Conservation (phyloP, 2,329 filamentous ascomycete species). For the Beauveria australis region DNA sequence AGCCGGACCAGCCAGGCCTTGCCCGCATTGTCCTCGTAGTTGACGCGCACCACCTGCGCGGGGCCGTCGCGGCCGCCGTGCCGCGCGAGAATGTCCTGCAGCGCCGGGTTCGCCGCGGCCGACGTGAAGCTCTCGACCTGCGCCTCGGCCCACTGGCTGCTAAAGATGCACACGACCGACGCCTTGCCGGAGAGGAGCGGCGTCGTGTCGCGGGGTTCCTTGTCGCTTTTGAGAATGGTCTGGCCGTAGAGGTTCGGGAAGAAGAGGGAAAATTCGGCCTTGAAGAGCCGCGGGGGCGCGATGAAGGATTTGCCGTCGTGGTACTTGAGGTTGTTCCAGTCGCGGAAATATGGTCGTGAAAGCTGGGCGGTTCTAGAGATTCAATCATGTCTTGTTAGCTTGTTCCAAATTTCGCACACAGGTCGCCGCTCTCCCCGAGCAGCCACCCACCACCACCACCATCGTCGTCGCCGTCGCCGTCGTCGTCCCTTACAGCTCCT, state of each 20-base stretch:
- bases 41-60: slow-evolving; percentile 77
- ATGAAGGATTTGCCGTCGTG: slow-evolving; percentile 90
- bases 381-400: not conserved
- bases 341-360: slow-evolving; percentile 85
- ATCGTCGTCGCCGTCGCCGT: not conserved
- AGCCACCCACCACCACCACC: no score
- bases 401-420: not conserved
- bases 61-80: slow-evolving; percentile 32
- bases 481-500: slow-evolving; percentile 55
- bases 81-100: slow-evolving; percentile 52
- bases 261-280: slow-evolving; percentile 71
- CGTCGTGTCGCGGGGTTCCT: slow-evolving; percentile 60
- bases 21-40: slow-evolving; percentile 74
- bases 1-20: slow-evolving; percentile 51
- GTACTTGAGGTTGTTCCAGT: slow-evolving; percentile 77
- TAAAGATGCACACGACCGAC: slow-evolving; percentile 73
- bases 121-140: slow-evolving; percentile 69
- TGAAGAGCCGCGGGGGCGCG: slow-evolving; percentile 77
- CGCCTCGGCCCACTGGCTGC: slow-evolving; percentile 73
- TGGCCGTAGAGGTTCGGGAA: slow-evolving; percentile 86
- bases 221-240: slow-evolving; percentile 56
- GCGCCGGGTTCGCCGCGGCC: slow-evolving; percentile 56
- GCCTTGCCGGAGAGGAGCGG: slow-evolving; percentile 63
- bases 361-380: slow-evolving; percentile 59
- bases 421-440: no score